Percentiles rank a stretch among this genome's conserved stretches.
Conservation (phyloP, 371 early-diverging fungal species). For the Coemansia sp. region DNA sequence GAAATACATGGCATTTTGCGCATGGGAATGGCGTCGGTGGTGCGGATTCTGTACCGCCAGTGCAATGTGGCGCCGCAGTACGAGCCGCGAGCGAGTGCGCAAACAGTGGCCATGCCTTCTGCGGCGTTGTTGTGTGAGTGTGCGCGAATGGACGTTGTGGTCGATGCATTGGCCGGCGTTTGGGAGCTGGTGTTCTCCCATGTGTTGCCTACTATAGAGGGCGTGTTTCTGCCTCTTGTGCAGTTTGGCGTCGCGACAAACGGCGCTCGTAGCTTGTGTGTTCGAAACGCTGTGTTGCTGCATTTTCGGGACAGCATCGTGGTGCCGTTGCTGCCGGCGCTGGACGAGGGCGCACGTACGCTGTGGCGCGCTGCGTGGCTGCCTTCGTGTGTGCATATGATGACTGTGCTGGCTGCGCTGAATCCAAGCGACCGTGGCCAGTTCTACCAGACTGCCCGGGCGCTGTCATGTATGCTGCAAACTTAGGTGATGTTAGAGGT, state of each 20-base stretch:
- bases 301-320: slow-evolving; percentile 38
- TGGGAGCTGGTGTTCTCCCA: slow-evolving; percentile 86
- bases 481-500: background rate
- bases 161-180: slow-evolving; percentile 71
- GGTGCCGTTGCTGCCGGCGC: slow-evolving; percentile 23
- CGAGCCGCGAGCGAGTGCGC: slow-evolving; percentile 8
- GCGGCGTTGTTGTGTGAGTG: slow-evolving; percentile 36
- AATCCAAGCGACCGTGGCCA: slow-evolving; percentile 36
- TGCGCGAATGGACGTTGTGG: slow-evolving; percentile 69
- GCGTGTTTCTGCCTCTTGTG: slow-evolving; percentile 74
- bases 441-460: slow-evolving; percentile 24
- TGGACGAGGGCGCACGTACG: slow-evolving; percentile 20
- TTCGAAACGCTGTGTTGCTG: slow-evolving; percentile 27
- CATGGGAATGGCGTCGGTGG: slow-evolving; percentile 35
- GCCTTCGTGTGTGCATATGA: slow-evolving; percentile 26
- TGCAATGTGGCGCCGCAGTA: slow-evolving; percentile 21
- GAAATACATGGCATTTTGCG: slow-evolving; percentile 34
- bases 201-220: slow-evolving; percentile 82
- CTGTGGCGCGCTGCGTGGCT: slow-evolving; percentile 3
- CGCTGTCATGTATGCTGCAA: slow-evolving; percentile 20
- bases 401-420: slow-evolving; percentile 32
- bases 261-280: background rate
- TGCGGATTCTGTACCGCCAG: slow-evolving; percentile 22
- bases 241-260: slow-evolving; percentile 16
- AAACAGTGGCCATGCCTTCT: slow-evolving; percentile 12